These are phyloP conservation scores for Chlorencoelia australis DNA, from an alignment of 2,329 filamentous ascomycete species.

Conservation along the genomic window DNA sequence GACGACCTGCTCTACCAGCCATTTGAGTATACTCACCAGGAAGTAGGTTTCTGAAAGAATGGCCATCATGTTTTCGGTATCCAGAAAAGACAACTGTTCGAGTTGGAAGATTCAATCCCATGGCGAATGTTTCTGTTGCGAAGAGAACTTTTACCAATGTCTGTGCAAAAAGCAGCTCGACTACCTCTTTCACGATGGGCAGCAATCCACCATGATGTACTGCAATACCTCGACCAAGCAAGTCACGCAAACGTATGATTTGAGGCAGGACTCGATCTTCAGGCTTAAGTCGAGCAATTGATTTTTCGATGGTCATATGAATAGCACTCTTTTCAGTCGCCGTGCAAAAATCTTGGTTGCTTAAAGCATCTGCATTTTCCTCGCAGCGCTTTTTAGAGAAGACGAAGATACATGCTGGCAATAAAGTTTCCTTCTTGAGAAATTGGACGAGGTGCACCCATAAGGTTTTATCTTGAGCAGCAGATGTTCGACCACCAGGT, in stretches of 20 bases:
- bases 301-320: constrained; percentile 96
- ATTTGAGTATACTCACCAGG: constrained; percentile 98
- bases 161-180: constrained; percentile 92
- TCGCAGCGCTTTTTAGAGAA: constrained; percentile 98
- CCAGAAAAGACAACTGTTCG: constrained; percentile 96
- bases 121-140: constrained; percentile 96
- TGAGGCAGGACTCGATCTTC: constrained; percentile 89
- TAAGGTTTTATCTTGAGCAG: constrained; percentile 87
- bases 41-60: constrained; percentile 79
- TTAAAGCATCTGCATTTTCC: constrained; percentile 90
- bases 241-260: constrained; percentile 76
- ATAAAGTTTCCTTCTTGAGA: constrained; percentile 73
- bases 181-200: constrained; percentile 94
- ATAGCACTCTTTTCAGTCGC: constrained; percentile 91
- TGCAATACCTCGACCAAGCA: constrained; percentile 80
- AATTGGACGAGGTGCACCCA: constrained; percentile 96
- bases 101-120: constrained; percentile 93
- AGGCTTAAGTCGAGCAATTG: constrained; percentile 78
- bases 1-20: constrained; percentile 86
- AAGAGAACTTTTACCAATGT: constrained; percentile 95
- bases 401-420: constrained; percentile 94
- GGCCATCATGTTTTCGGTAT: constrained; percentile 91
- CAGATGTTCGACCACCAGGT: constrained; percentile 75
- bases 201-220: constrained; percentile 92
- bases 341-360: constrained; percentile 90